These are phyloP conservation scores for Epichloe typhina DNA, from an alignment of 2,329 filamentous ascomycete species.

Conservation along the genomic window DNA sequence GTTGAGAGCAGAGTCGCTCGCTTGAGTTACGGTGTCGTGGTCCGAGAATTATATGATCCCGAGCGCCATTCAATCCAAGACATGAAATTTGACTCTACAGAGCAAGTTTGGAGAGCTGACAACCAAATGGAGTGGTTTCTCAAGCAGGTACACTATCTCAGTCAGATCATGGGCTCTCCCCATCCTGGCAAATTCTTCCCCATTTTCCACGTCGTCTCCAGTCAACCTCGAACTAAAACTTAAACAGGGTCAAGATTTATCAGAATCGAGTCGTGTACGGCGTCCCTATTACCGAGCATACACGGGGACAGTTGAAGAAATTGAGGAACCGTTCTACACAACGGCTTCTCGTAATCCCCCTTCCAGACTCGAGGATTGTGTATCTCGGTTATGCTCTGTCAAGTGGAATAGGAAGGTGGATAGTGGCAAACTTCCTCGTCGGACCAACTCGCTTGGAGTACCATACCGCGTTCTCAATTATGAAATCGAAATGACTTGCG, in stretches of 20 bases:
- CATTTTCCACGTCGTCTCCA: neutral
- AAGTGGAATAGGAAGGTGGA: neutral
- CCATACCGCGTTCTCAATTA: neutral
- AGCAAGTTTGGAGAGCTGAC: neutral
- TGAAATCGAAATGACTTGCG: slow-evolving; percentile 2
- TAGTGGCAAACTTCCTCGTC: neutral
- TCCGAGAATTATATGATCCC: neutral
- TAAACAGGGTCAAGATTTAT: neutral
- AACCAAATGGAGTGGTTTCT: slow-evolving; percentile 20
- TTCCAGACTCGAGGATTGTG: neutral
- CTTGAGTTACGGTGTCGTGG: slow-evolving; percentile 14
- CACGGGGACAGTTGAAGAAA: neutral
- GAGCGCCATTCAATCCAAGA: slow-evolving; percentile 4
- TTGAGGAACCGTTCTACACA: neutral
- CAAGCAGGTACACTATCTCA: neutral
- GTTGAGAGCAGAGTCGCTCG: slow-evolving; percentile 15
- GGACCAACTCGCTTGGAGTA: neutral
- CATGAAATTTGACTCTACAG: slow-evolving; percentile 4
- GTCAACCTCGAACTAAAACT: neutral
- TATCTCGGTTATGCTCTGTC: neutral
- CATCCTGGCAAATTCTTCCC: neutral
- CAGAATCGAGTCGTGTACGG: neutral
- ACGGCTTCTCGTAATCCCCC: neutral
- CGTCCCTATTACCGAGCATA: fast-evolving
- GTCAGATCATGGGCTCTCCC: neutral